phyloP scores from a whole-genome alignment of 1,139 yeast genomes.

The Spencermartinsiella ligniputridi region DNA sequence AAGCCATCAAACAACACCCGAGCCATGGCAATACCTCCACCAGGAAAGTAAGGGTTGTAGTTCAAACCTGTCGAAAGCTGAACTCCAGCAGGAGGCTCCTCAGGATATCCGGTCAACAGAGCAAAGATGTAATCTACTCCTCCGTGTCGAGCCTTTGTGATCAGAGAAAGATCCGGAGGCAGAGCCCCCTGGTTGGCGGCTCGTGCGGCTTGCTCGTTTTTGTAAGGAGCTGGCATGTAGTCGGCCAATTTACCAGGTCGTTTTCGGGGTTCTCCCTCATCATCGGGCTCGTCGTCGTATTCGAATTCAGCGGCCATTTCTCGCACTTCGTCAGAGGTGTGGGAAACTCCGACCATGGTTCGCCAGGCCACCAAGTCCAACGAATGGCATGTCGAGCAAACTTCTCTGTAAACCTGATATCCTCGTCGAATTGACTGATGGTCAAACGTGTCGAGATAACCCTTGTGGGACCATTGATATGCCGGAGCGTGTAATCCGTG shows the following conservation, averaged over 20 bases:
- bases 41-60: conserved; percentile 99
- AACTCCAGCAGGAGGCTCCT: conserved; percentile 98
- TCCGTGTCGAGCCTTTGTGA: conserved; percentile 99
- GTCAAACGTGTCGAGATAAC: conserved; percentile 84
- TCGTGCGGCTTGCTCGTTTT: conserved; percentile 98
- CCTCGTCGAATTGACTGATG: conserved; percentile 99
- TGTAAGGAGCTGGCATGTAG: conserved; percentile 91
- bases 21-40: conserved; percentile 99
- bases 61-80: conserved; percentile 86
- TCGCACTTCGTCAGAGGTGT: conserved; percentile 84
- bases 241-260: conserved; percentile 98
- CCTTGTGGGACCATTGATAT: conserved; percentile 91
- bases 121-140: conserved; percentile 94
- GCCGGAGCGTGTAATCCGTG: conserved; percentile 97
- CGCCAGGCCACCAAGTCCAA: conserved; percentile 98
- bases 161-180: conserved; percentile 96
- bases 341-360: conserved; percentile 95
- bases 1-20: conserved; percentile 95
- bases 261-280: conserved; percentile 97
- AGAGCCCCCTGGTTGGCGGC: conserved; percentile 99
- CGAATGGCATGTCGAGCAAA: conserved; percentile 98
- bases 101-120: conserved; percentile 96
- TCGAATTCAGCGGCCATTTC: conserved; percentile 95
- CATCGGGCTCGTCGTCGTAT: conserved; percentile 99
- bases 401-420: conserved; percentile 97